Evolutionary conservation across 306 rosid species (phyloP).

Genomic region (Glycine latifolia): DNA sequence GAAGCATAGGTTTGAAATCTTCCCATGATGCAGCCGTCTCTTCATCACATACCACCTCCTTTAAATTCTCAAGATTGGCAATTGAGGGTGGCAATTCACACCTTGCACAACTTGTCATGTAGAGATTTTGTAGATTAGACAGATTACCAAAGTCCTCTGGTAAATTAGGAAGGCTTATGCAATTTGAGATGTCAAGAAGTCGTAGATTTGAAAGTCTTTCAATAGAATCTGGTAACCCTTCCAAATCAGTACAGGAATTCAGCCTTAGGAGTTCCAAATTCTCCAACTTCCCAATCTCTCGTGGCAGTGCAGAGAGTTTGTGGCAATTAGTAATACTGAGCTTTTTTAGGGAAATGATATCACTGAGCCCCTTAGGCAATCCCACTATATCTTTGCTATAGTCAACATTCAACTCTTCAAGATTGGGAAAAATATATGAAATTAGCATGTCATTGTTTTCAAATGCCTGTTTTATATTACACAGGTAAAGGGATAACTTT

Average conservation of each 20-base stretch:
- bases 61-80: constrained; percentile 46
- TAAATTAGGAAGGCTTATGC: constrained; percentile 53
- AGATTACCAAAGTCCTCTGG: constrained; percentile 62
- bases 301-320: constrained; percentile 56
- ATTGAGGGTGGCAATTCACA: constrained; percentile 56
- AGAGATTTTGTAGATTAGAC: constrained; percentile 48
- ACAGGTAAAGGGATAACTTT: constrained; percentile 67
- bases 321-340: constrained; percentile 70
- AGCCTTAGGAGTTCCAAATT: constrained; percentile 63
- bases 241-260: constrained; percentile 58
- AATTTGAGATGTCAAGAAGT: constrained; percentile 60
- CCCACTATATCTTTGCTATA: constrained; percentile 57
- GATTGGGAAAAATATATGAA: constrained; percentile 56
- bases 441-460: constrained; percentile 36
- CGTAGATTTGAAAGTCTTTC: constrained; percentile 39
- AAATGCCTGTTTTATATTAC: constrained; percentile 59
- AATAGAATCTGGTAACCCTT: constrained; percentile 50
- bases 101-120: constrained; percentile 60
- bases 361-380: constrained; percentile 57
- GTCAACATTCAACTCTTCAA: constrained; percentile 63
- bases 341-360: constrained; percentile 50
- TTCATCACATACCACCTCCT: constrained; percentile 67
- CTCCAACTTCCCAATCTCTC: constrained; percentile 52
- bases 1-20: constrained; percentile 40
- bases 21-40: constrained; percentile 62